Base-by-base conservation (phyloP, 177 flowering plant genomes). In the Telopea speciosissima region DNA sequence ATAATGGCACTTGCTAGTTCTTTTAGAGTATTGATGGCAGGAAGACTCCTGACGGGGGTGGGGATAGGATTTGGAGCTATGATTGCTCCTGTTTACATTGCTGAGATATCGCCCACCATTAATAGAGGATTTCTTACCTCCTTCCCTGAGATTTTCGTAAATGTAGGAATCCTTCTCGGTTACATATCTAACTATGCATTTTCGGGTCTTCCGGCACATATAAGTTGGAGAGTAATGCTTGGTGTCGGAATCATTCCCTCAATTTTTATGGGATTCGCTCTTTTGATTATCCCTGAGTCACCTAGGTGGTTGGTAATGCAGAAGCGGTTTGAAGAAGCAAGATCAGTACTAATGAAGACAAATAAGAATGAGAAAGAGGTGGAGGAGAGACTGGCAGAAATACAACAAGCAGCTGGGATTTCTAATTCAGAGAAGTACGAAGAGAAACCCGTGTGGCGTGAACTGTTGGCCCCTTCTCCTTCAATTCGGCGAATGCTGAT, bases 291-390 rank as follows among this genome's bases (percentile, higher is more conserved):
- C 67, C 96, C 97, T 10, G 97, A 92, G 83, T 92, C 97, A 10
- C 97, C 96, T 6, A 82, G 97, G 77, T 92, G 97, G 97, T 75
- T 92, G 76, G 89, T 89, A 22, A 63, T 92, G 87, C 85, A 87
- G 69, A 77, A 82, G 67, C 80, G 96, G 60, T 70, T 86, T 9
- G 91, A 89, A 4, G 92, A 89, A 77, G 97, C 97, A 23, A 84
- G 87, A 73, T 68, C 72, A 0, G 91, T 92, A 25, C 79, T 92
- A 56, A 13, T 83, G 58, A 90, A 83, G 75, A 88, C 92, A 69
- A 90, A 77, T 71, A 94, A 88, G 0, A 77, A 74, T 67, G 89
- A 87, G 25, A 60, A 24, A 12, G 97, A 92, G 63, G 96, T 83
- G 60, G 96, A 89, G 56, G 89, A 85, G 62, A 85, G 96, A 76